These are phyloP conservation scores for Leptomonas pyrrhocoris DNA, from an alignment of 208 protist species.

Conservation along the genomic window DNA sequence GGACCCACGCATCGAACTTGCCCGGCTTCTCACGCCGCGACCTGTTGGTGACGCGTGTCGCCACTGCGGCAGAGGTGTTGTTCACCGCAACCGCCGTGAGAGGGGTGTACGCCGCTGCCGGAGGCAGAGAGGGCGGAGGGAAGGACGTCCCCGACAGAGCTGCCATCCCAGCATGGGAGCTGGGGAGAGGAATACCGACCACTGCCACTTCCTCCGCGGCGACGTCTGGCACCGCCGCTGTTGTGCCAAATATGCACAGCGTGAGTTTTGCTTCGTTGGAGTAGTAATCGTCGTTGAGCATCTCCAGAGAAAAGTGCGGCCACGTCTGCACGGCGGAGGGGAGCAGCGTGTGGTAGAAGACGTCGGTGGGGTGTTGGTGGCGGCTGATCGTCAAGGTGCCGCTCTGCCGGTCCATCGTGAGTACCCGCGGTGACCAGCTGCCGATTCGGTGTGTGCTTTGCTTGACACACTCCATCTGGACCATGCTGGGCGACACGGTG, in stretches of 20 bases:
- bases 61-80: not conserved
- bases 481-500: not conserved
- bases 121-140: not conserved
- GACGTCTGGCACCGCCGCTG: slow-evolving; percentile 3
- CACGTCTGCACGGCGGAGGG: slow-evolving; percentile 11
- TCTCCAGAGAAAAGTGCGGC: slow-evolving; percentile 4
- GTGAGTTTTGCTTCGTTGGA: slow-evolving; percentile 8
- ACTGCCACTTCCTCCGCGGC: not conserved
- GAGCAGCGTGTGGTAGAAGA: slow-evolving; percentile 7
- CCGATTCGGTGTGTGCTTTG: slow-evolving; percentile 5
- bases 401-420: not conserved
- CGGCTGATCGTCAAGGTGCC: slow-evolving; percentile 8
- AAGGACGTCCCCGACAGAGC: not conserved
- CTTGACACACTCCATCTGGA: slow-evolving; percentile 7
- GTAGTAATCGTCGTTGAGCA: slow-evolving; percentile 11
- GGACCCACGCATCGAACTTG: slow-evolving; percentile 12
- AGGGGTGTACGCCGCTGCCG: not conserved
- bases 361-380: slow-evolving; percentile 3
- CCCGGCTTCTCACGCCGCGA: slow-evolving; percentile 4
- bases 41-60: not conserved
- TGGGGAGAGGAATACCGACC: not conserved
- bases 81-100: not conserved
- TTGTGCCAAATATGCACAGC: slow-evolving; percentile 7
- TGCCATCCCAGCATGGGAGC: not conserved
- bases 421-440: not conserved